Evolutionary conservation across 2,329 filamentous ascomycete species (phyloP).

Genomic region (Periconia sp.): DNA sequence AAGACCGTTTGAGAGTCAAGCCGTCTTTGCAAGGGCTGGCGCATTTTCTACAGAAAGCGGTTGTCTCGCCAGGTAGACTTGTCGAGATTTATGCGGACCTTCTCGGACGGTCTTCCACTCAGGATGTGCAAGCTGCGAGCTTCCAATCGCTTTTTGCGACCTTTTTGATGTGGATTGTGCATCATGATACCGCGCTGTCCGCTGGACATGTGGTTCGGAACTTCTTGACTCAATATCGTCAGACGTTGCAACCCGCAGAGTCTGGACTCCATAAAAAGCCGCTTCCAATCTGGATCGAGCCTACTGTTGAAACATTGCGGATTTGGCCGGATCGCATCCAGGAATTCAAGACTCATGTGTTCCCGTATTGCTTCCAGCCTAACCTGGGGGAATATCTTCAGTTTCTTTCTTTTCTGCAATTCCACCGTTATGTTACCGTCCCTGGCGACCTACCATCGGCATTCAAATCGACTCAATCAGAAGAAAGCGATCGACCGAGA

Average conservation of each 20-base stretch:
- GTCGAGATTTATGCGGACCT: conserved; percentile 43
- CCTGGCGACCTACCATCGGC: conserved; percentile 17
- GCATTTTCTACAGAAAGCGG: conserved; percentile 63
- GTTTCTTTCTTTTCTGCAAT: conserved; percentile 44
- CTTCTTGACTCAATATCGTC: conserved; percentile 32
- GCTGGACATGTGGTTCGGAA: conserved; percentile 42
- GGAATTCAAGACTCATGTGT: conserved; percentile 49
- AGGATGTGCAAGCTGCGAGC: conserved; percentile 1
- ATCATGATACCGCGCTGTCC: conserved; percentile 44
- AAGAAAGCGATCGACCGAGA: conserved; percentile 10
- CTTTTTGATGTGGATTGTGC: conserved; percentile 41
- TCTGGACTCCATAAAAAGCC: background rate
- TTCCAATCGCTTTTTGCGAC: conserved; percentile 23
- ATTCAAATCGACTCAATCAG: conserved; percentile 7
- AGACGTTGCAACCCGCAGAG: conserved; percentile 12
- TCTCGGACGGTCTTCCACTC: conserved; percentile 7
- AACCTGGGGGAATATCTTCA: conserved; percentile 41
- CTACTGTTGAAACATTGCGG: conserved; percentile 36
- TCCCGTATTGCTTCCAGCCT: conserved; percentile 51
- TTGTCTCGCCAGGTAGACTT: conserved; percentile 47
- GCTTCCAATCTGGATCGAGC: conserved; percentile 42
- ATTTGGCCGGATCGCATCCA: conserved; percentile 39
- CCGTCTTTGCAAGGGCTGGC: conserved; percentile 69
- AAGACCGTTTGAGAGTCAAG: conserved; percentile 66
- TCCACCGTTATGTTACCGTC: conserved; percentile 30